Conservation (phyloP, 192 early-diverging fungal genomes). For the Backusella sp. region DNA sequence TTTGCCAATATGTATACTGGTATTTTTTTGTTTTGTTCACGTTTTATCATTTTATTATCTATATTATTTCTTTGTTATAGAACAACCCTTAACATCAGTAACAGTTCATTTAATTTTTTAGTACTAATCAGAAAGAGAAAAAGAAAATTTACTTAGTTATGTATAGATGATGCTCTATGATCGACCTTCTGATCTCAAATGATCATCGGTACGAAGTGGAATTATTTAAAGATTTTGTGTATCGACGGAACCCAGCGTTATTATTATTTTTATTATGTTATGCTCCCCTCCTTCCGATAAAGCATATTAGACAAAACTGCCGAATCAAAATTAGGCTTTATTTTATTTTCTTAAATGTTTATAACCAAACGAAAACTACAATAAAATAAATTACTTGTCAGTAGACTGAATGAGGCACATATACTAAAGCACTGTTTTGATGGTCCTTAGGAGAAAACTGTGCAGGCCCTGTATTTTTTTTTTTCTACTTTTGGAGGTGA, state of each 20-base stretch:
- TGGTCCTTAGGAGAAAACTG: not conserved
- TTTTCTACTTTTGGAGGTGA: not conserved
- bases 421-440: not conserved
- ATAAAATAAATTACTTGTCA: not conserved
- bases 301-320: not conserved
- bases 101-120: not conserved
- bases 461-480: not conserved
- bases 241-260: not conserved
- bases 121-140: not conserved
- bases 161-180: not conserved
- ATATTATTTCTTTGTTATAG: not conserved
- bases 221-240: not conserved
- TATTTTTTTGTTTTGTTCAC: not conserved
- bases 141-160: not conserved
- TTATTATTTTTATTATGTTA: not conserved
- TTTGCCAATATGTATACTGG: not conserved
- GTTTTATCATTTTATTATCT: not conserved
- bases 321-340: not conserved
- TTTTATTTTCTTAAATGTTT: not conserved
- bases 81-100: not conserved
- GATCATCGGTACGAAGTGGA: not conserved
- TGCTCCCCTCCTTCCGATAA: not conserved
- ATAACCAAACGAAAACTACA: not conserved
- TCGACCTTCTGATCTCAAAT: not conserved
- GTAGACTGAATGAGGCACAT: not conserved